Base-by-base conservation (phyloP, 208 protist species). In the Leishmania arabica region DNA sequence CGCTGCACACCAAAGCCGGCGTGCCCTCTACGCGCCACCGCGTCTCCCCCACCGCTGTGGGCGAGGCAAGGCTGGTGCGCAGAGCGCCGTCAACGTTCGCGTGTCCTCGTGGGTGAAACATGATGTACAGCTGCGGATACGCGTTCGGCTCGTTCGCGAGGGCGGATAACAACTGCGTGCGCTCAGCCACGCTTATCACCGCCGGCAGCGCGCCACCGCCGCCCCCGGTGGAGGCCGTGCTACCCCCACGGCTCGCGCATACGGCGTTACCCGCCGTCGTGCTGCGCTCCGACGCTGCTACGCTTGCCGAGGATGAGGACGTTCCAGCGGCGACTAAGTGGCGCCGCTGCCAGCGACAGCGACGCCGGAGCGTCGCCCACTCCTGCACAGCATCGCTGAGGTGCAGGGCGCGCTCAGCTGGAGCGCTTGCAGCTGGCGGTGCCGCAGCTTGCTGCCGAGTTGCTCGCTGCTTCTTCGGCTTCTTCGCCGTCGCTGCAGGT, bases 81-180 rank as follows among this genome's bases (percentile, higher is more conserved):
- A 66, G 58, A 31, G 9, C 54, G 47, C 17, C 13, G 27, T 31
- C 60, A 31, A 34, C 74, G 37, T 66, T 65, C 6, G 64, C 45
- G 64, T 83, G 78, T 21, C 74, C 66, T 60, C 37, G 34, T 21
- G 49, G 60, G 69, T 82, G 79, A 62, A 84, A 84, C 42, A 85
- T n/a, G 42, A 68, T 37, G 81, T 83, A 74, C 4, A 88, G 85
- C 53, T 85, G 79, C 64, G 85, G 85, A 70, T 84, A 85, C 3
- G 47, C 51, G 11, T 56, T 54, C 0, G 77, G 64, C 4, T 79
- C 80, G 54, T 69, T 77, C 8, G 69, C 56, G 37, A 85, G 31
- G 9, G 62, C 54, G 19, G 81, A 75, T 13, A 88, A 47, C 47
- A 88, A 70, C 42, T 77, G 37, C 53, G 81, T 47, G 37, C 81